Base-by-base conservation (phyloP, 371 early-diverging fungal species). In the Zychaea mexicana region DNA sequence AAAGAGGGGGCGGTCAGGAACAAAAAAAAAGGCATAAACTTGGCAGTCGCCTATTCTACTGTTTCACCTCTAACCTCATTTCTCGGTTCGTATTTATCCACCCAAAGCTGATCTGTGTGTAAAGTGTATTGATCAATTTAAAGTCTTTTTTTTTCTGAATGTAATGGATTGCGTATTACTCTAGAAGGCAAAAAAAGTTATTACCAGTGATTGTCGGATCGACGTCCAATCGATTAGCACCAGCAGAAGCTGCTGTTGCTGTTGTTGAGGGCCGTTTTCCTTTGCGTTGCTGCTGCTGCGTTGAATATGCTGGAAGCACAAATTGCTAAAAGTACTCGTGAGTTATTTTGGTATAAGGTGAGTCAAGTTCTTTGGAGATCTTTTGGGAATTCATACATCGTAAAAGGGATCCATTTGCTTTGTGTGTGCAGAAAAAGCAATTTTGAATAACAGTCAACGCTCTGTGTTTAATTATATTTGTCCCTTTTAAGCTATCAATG, bases 71-170 rank as follows among this genome's bases (percentile, higher is more conserved):
- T 38, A 64, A 77, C 74, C 45, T 62, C 69, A 31, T 52, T 22
- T 61, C 38, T 62, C 15, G 77, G 77, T 28, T 24, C 57, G 46
- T 75, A 71, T 47, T 67, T 66, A 24, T 78, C 77, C 19, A 56
- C 61, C 74, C 70, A 66, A 59, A 80, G 68, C 68, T 56, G 57
- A 59, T 46, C 64, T 56, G n/a, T n/a, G n/a, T n/a, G n/a, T n/a
- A n/a, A 57, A 36, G 15, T 36, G 38, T 36, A 19, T 24, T 24
- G 2, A 8, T 49, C 3, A 47, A 6, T 22, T 49, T 13, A 21
- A n/a, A n/a, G n/a, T n/a, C n/a, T n/a, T n/a, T n/a, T n/a, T n/a
- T n/a, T n/a, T n/a, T n/a, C n/a, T 36, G 38, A 36, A 7, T 36
- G 38, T 36, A 36, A 36, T n/a, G 7, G 46, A 46, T 13, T 7